phyloP scores from a whole-genome alignment of 352 stramenopile species.

The Pythium aquatile region DNA sequence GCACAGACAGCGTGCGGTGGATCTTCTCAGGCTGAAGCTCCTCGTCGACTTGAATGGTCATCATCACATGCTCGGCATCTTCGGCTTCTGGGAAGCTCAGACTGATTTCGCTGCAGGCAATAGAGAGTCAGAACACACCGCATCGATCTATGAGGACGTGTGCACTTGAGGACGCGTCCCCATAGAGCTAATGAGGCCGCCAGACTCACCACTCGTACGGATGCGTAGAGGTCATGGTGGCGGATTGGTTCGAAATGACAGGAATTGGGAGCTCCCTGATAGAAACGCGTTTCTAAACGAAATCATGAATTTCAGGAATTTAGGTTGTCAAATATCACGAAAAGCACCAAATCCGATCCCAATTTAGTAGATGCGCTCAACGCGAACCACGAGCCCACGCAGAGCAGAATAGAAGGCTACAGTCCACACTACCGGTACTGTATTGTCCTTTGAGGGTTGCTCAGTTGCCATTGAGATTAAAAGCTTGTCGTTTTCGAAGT shows the following conservation, averaged over 20 bases:
- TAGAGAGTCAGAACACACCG: background rate
- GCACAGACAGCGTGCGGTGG: conserved; percentile 59
- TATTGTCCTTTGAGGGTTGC: too few species aligned
- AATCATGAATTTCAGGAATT: background rate
- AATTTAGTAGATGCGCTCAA: too few species aligned
- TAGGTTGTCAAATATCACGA: background rate
- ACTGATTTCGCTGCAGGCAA: conserved; percentile 45
- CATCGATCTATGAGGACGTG: background rate
- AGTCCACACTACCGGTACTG: too few species aligned
- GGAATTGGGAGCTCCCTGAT: background rate
- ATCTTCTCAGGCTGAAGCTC: conserved; percentile 89
- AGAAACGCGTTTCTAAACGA: conserved; percentile 10
- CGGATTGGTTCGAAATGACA: background rate
- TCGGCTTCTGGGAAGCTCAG: conserved; percentile 63
- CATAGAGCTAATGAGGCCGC: background rate
- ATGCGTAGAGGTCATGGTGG: conserved; percentile 49
- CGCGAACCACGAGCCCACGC: too few species aligned
- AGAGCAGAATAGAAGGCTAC: too few species aligned
- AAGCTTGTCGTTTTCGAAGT: too few species aligned
- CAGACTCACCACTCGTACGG: conserved; percentile 71
- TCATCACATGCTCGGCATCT: conserved; percentile 66
- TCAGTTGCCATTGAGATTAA: too few species aligned
- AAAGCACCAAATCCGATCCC: background rate
- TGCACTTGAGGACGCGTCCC: background rate
- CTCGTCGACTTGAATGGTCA: conserved; percentile 84